Percentiles rank a stretch among this genome's conserved stretches.
phyloP scores from a whole-genome alignment of 805 yeast species.

The Jamesozyma jinghongensis region DNA sequence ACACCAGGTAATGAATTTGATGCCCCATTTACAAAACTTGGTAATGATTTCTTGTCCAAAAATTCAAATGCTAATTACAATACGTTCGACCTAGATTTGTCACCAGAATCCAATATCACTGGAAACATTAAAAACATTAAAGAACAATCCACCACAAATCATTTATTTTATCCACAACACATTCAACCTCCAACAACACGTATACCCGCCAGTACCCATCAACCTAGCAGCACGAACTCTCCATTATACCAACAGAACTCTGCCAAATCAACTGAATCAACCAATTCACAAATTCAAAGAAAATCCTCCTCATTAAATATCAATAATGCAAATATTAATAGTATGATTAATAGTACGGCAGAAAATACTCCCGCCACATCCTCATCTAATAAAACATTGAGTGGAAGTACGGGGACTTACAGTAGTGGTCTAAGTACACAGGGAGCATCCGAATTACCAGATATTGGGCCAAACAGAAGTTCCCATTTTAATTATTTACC shows the following conservation, averaged over 20 bases:
- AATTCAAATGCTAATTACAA: conserved; percentile 10
- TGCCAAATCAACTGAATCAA: no score
- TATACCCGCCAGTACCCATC: no score
- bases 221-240: background rate
- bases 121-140: background rate
- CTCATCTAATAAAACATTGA: background rate
- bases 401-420: conserved; percentile 1
- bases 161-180: conserved; percentile 1
- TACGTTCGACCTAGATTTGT: conserved; percentile 13
- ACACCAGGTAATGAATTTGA: background rate
- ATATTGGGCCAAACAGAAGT: conserved; percentile 45
- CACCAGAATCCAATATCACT: conserved; percentile 1
- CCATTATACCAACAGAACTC: background rate
- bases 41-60: conserved; percentile 16
- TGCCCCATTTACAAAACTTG: conserved; percentile 1
- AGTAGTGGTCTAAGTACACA: conserved; percentile 14
- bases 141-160: conserved; percentile 5
- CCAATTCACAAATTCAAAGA: no score
- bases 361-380: background rate
- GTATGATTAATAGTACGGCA: background rate
- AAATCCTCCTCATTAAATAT: no score
- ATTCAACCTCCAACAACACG: background rate
- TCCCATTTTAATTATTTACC: conserved; percentile 72
- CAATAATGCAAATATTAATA: background rate
- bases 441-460: conserved; percentile 28